A percentile compares a stretch with the other conserved stretches of the same genome.
Conservation (phyloP, 2,329 filamentous ascomycete species). For the Fusarium haematococcum region DNA sequence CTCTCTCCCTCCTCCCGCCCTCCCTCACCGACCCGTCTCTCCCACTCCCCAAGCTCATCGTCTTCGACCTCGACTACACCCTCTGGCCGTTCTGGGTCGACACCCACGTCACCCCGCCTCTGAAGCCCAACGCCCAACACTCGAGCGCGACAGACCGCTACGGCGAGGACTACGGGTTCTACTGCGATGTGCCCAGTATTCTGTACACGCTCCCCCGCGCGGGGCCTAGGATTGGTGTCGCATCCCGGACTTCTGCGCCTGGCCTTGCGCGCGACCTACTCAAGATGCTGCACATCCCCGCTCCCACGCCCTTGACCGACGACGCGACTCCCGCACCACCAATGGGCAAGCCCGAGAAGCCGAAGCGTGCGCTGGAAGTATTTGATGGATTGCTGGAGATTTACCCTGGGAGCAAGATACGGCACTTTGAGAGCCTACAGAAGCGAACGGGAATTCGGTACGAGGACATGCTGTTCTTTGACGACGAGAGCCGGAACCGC, state of each 20-base stretch:
- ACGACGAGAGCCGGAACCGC: conserved; percentile 87
- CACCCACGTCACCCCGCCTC: conserved; percentile 84
- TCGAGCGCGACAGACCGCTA: conserved; percentile 63
- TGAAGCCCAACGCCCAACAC: conserved; percentile 63
- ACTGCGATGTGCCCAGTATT: conserved; percentile 75
- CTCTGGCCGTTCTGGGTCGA: conserved; percentile 99
- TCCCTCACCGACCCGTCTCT: conserved; percentile 64
- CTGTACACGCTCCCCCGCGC: conserved; percentile 67
- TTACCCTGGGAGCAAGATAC: conserved; percentile 84
- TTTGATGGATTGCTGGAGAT: conserved; percentile 74
- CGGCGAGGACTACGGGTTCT: conserved; percentile 78
- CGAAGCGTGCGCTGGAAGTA: conserved; percentile 64
- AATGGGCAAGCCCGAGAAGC: conserved; percentile 45
- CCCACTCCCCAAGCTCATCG: conserved; percentile 83
- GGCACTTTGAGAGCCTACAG: conserved; percentile 82
- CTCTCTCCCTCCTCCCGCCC: conserved; percentile 47
- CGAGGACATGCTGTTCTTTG: conserved; percentile 94
- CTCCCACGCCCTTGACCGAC: conserved; percentile 40
- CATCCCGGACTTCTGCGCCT: conserved; percentile 84
- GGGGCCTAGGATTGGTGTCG: conserved; percentile 73
- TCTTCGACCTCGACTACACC: conserved; percentile 98
- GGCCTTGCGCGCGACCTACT: conserved; percentile 85
- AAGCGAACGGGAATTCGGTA: conserved; percentile 77
- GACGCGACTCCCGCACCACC: conserved; percentile 23
- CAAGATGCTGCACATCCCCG: conserved; percentile 73